These are phyloP conservation scores for Polytolypa hystricis DNA, from an alignment of 2,329 filamentous ascomycete species.

Conservation along the genomic window DNA sequence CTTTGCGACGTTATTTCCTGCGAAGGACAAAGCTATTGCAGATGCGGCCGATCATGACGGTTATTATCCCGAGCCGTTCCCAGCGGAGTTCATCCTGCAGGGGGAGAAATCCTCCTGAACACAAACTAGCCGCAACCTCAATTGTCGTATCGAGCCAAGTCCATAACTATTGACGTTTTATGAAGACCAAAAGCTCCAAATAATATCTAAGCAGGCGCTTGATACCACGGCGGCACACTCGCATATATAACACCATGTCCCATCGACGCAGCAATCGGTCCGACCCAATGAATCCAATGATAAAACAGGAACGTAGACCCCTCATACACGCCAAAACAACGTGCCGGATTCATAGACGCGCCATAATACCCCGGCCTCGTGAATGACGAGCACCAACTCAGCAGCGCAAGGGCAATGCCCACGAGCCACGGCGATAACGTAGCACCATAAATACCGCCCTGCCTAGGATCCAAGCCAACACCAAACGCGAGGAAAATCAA, in stretches of 20 bases:
- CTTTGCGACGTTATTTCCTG: too few species aligned
- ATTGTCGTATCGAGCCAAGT: too few species aligned
- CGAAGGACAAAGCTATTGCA: too few species aligned
- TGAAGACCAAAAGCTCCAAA: too few species aligned
- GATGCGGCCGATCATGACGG: too few species aligned
- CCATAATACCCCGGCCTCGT: slow-evolving; percentile 33
- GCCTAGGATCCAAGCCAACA: slow-evolving; percentile 43
- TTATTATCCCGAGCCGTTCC: too few species aligned
- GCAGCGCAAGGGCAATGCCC: slow-evolving; percentile 29
- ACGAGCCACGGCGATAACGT: slow-evolving; percentile 41
- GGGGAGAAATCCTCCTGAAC: too few species aligned
- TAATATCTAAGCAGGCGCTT: too few species aligned
- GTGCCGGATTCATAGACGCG: slow-evolving; percentile 33
- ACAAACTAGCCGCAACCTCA: too few species aligned
- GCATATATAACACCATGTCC: slow-evolving; percentile 25
- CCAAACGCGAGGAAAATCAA: slow-evolving; percentile 42
- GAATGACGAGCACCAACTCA: slow-evolving; percentile 29
- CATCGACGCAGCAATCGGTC: slow-evolving; percentile 20
- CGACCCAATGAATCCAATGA: slow-evolving; percentile 32
- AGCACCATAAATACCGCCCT: slow-evolving; percentile 39
- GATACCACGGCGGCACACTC: too few species aligned
- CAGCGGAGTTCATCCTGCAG: too few species aligned
- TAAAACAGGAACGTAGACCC: slow-evolving; percentile 25
- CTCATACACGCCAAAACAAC: slow-evolving; percentile 36
- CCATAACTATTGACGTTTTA: too few species aligned